Percentiles rank a stretch among this genome's conserved stretches.
Evolutionary conservation across 495 filamentous ascomycete genomes (phyloP).

Genomic region (Penicillium ochrochloron): DNA sequence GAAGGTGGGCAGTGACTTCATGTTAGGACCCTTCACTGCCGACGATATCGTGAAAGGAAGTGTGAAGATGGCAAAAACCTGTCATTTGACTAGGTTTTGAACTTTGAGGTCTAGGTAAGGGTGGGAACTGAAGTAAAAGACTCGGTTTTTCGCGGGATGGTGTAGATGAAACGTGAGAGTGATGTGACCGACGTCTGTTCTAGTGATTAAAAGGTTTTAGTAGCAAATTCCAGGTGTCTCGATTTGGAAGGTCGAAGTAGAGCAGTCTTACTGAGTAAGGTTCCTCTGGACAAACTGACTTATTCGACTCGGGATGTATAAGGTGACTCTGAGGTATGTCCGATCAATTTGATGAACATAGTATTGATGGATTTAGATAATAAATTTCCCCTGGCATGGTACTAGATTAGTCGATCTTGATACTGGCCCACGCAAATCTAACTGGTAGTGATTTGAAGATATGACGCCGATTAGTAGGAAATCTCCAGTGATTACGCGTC

Average conservation of each 20-base stretch:
- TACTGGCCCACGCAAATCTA: background rate
- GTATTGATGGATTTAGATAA: background rate
- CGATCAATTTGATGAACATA: background rate
- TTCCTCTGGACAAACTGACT: too few species aligned
- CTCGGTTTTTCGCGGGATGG: background rate
- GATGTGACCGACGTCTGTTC: background rate
- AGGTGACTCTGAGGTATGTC: background rate
- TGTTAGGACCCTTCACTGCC: background rate
- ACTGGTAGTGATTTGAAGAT: background rate
- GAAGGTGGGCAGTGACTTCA: constrained; percentile 1
- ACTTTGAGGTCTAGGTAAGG: background rate
- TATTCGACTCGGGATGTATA: background rate
- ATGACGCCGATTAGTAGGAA: constrained; percentile 2
- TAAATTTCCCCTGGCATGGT: background rate
- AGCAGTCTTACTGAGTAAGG: background rate
- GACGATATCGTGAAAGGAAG: background rate
- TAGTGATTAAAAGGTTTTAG: background rate
- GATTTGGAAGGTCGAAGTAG: background rate
- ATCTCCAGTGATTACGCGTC: constrained; percentile 11
- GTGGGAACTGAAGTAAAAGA: constrained; percentile 8
- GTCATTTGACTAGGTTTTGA: constrained; percentile 5
- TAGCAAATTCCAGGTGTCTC: background rate
- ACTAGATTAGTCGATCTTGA: background rate
- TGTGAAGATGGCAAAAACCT: background rate
- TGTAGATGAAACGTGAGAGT: background rate